Percentiles rank a stretch among this genome's conserved stretches.
Evolutionary conservation across 257 asterid species (phyloP).

Genomic region (Echites panduratus): DNA sequence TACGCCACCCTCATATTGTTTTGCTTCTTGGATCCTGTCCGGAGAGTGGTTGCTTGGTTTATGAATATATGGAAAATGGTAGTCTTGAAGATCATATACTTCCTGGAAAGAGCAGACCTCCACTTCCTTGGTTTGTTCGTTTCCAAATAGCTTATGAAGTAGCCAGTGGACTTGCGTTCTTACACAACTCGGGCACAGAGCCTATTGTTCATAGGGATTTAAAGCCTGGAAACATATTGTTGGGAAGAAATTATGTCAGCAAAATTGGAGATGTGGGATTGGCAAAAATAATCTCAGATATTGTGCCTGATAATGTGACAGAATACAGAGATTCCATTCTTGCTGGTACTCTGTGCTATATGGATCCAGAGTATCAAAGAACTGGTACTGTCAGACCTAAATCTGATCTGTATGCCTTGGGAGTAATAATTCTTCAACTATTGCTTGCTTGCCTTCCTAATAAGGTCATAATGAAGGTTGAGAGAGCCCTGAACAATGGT

Average conservation of each 20-base stretch:
- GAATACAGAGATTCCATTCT: slow-evolving; percentile 64
- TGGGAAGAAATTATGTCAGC: slow-evolving; percentile 55
- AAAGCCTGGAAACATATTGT: slow-evolving; percentile 81
- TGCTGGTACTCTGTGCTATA: slow-evolving; percentile 76
- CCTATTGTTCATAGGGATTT: slow-evolving; percentile 84
- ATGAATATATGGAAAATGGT: slow-evolving; percentile 86
- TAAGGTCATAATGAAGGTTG: slow-evolving; percentile 59
- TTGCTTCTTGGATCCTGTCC: slow-evolving; percentile 88
- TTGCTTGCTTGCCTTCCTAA: slow-evolving; percentile 57
- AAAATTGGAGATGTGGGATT: slow-evolving; percentile 89
- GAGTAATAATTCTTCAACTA: slow-evolving; percentile 69
- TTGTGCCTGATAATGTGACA: slow-evolving; percentile 68
- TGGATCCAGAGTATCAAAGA: slow-evolving; percentile 90
- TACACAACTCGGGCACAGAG: slow-evolving; percentile 74
- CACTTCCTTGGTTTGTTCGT: slow-evolving; percentile 69
- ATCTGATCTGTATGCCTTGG: slow-evolving; percentile 84
- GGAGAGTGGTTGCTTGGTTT: slow-evolving; percentile 65
- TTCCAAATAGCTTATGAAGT: slow-evolving; percentile 75
- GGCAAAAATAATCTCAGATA: slow-evolving; percentile 59
- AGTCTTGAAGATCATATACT: slow-evolving; percentile 61
- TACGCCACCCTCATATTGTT: slow-evolving; percentile 74
- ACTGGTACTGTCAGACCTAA: slow-evolving; percentile 87
- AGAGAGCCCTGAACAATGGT: slow-evolving; percentile 49
- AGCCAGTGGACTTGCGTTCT: slow-evolving; percentile 83
- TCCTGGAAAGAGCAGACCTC: slow-evolving; percentile 30